These are phyloP conservation scores for Alternaria ethzedia DNA, from an alignment of 2,329 filamentous ascomycete genomes.

Conservation along the genomic window DNA sequence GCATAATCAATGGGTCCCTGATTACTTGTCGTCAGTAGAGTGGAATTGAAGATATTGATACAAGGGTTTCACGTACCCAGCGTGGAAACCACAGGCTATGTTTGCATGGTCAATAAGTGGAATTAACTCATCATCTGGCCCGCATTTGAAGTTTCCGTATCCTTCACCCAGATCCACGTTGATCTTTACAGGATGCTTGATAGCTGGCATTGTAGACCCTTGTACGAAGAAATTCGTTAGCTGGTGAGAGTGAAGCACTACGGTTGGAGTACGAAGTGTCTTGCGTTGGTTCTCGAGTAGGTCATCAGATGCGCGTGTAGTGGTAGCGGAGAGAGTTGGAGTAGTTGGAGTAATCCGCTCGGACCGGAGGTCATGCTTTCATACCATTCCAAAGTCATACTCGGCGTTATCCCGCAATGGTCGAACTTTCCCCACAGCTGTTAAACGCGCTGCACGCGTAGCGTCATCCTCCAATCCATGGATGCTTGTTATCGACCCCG, in stretches of 20 bases:
- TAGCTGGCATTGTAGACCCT: constrained; percentile 52
- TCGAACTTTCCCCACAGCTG: not conserved
- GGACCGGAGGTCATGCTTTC: not conserved
- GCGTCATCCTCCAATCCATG: constrained; percentile 11
- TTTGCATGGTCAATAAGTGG: constrained; percentile 68
- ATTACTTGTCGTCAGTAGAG: constrained; percentile 9
- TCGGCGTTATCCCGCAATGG: not conserved
- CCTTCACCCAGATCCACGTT: constrained; percentile 63
- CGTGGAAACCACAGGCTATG: constrained; percentile 66
- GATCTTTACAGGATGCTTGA: constrained; percentile 60
- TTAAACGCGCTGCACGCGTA: constrained; percentile 12
- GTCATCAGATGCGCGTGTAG: not conserved
- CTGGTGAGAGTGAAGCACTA: not conserved
- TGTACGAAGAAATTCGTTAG: not conserved
- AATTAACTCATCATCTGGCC: constrained; percentile 67
- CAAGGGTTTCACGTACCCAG: constrained; percentile 33
- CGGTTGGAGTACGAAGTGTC: not conserved
- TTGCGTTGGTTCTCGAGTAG: not conserved
- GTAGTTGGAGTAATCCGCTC: not conserved
- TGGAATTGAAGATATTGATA: not conserved
- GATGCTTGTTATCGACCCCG: constrained; percentile 18
- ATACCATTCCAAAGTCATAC: not conserved
- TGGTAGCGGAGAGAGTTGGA: not conserved
- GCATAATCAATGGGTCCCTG: constrained; percentile 68
- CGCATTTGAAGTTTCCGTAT: constrained; percentile 59